phyloP scores from a whole-genome alignment of 768 basidiomycete genomes.

The Russula sp. region DNA sequence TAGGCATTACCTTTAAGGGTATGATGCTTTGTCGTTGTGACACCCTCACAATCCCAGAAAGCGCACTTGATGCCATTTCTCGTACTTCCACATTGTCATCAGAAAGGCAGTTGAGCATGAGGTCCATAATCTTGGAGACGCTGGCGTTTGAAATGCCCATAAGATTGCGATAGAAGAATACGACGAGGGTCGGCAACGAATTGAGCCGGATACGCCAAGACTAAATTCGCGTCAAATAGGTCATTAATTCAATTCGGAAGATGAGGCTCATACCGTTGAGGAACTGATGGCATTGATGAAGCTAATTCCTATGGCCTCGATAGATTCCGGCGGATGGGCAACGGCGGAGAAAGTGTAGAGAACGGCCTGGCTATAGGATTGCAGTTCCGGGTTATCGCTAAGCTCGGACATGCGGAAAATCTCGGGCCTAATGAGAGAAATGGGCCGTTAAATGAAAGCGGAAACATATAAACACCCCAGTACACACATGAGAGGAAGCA shows the following conservation, averaged over 20 bases:
- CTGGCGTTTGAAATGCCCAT: slow-evolving; percentile 64
- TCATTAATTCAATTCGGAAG: slow-evolving; percentile 12
- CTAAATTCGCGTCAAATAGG: slow-evolving; percentile 34
- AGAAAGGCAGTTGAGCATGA: slow-evolving; percentile 73
- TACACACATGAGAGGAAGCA: slow-evolving; percentile 69
- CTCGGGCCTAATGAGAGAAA: slow-evolving; percentile 54
- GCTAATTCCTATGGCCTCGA: slow-evolving; percentile 52
- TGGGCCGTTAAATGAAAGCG: slow-evolving; percentile 11
- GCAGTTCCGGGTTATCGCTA: slow-evolving; percentile 78
- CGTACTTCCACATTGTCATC: slow-evolving; percentile 93
- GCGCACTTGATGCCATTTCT: slow-evolving; percentile 81
- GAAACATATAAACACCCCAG: slow-evolving; percentile 3
- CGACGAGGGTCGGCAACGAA: slow-evolving; percentile 79
- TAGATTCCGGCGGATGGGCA: slow-evolving; percentile 61
- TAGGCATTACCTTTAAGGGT: slow-evolving; percentile 60
- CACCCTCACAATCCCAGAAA: slow-evolving; percentile 83
- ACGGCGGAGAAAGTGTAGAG: slow-evolving; percentile 79
- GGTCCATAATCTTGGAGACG: slow-evolving; percentile 71
- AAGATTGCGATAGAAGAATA: slow-evolving; percentile 89
- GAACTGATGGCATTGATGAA: slow-evolving; percentile 70
- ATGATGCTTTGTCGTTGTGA: slow-evolving; percentile 86
- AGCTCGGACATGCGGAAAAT: slow-evolving; percentile 87
- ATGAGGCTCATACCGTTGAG: slow-evolving; percentile 51
- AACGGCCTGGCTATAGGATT: slow-evolving; percentile 73
- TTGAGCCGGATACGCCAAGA: slow-evolving; percentile 90